Evolutionary conservation across 2,329 filamentous ascomycete genomes (phyloP), one percentile per base, ranked within the genome.

Genomic region (Colletotrichum tropicale): DNA sequence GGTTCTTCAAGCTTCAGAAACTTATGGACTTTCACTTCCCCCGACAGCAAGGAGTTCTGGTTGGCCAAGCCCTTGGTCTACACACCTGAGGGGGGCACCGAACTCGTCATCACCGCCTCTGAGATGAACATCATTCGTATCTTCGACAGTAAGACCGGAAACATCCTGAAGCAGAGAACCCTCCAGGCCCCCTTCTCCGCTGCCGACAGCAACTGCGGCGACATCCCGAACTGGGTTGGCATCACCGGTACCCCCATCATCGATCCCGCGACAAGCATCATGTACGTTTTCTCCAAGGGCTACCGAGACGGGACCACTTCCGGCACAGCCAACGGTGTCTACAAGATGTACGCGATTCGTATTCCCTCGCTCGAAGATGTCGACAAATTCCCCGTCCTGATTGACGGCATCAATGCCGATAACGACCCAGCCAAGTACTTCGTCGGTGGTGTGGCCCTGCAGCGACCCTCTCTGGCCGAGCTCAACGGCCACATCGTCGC

Each of bases 391-490:
- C 88, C 88, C 0, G 81, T 87, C n/a, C 74, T 84, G 24, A 80
- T 89, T 26, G 87, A 89, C 78, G 87, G 87, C 7, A 77, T 81
- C 24, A 80, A 82, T 26, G 85, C 86, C n/a, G 86, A 87, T 68
- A 88, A 88, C 74, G 87, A 88, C 75, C 78, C 81, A 9, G 79
- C 82, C 2, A 84, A 85, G 72, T 87, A 86, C 55, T 88, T 89
- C 76, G 80, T 87, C 48, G 87, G 86, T 7, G 88, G 88, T 3
- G 83, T 85, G 7, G 82, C 88, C 30, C 81, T 88, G 62, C 87
- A 89, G 78, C 81, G 86, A 21, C 85, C 86, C 2, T 83, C 84
- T 38, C 76, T 88, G 55, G 70, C 77, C 21, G 74, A 78, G 34
- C 66, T 78, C 58, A 78, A 86, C 36, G 83, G 84, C 28, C 81